Evolutionary conservation across 1,284 basidiomycete genomes (phyloP).

Genomic region (Cutaneotrichosporon dermatis): DNA sequence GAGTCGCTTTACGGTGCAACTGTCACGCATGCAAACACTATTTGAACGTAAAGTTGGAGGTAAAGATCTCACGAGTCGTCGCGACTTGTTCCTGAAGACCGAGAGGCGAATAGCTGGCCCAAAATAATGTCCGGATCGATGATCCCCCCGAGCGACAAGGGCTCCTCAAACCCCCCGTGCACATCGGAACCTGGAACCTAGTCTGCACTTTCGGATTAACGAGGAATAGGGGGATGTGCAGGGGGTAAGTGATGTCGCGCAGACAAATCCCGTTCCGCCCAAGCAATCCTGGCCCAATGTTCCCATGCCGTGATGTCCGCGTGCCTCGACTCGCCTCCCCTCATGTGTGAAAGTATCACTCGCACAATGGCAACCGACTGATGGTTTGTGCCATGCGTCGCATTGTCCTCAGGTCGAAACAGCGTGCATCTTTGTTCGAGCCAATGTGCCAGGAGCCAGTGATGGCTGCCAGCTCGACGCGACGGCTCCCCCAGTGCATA

Average conservation of each 20-base stretch:
- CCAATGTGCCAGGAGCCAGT: no score
- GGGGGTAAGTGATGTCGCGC: neutral
- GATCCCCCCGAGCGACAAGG: no score
- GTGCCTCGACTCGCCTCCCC: neutral
- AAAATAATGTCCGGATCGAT: no score
- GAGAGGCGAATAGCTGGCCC: no score
- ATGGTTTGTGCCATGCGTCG: no score
- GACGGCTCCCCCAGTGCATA: neutral
- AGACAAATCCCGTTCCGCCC: neutral
- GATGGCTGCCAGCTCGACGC: neutral
- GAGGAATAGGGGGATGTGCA: neutral
- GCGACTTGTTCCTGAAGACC: no score
- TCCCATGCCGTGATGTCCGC: neutral
- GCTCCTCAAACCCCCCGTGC: neutral
- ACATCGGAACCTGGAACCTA: neutral
- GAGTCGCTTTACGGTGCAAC: no score
- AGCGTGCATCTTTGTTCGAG: neutral
- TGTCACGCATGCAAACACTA: no score
- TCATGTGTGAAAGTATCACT: neutral
- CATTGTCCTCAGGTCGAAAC: neutral
- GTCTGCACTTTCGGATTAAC: neutral
- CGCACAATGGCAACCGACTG: no score
- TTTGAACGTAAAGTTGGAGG: no score
- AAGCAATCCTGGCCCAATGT: neutral
- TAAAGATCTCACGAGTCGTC: no score